Base-by-base conservation (phyloP, 495 filamentous ascomycete genomes). In the Lepraria neglecta region DNA sequence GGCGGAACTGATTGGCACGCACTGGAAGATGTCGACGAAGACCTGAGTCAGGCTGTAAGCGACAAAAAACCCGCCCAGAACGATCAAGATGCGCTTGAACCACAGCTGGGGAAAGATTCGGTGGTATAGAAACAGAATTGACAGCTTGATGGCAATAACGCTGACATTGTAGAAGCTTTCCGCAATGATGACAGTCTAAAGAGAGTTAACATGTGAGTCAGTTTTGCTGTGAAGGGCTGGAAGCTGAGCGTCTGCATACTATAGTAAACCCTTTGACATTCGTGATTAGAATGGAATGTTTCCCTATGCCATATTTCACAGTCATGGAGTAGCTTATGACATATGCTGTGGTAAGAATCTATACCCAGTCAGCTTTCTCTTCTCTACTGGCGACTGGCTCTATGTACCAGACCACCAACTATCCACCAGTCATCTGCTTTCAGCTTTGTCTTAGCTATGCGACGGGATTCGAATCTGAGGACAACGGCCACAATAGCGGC, bases 371-470 rank as follows among this genome's bases (percentile, higher is more conserved):
- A 57, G 11, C 11, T 17, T 31, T 12, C 6, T 28, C 21, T 43
- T 17, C 17, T 17, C 4, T 5, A 28, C 17, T 40, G 19, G 40
- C 31, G 40, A 6, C 33, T 21, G n/a, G 30, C 9, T n/a, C 0
- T 6, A 43, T 17, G 24, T 45, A 57, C 55, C 38, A 57, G 43
- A 31, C 40, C 40, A 0, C 15, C 7, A 4, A 21, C 35, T 24
- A 57, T 31, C 6, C 35, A 45, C 55, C 55, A 57, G 38, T 57
- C 55, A 57, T 45, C 55, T 12, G 40, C 55, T 17, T 31, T 28
- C 10, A 43, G 21, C 27, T 2, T 44, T 30, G 31, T 10, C 2
- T 19, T 24, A 14, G 40, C 40, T 12, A 57, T 2, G 43, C 55
- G 55, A 9, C 55, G 55, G 27, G 55, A 57, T 17, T 43, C 40